Conservation (phyloP, 257 asterid genomes). For the Eustoma russellianum region DNA sequence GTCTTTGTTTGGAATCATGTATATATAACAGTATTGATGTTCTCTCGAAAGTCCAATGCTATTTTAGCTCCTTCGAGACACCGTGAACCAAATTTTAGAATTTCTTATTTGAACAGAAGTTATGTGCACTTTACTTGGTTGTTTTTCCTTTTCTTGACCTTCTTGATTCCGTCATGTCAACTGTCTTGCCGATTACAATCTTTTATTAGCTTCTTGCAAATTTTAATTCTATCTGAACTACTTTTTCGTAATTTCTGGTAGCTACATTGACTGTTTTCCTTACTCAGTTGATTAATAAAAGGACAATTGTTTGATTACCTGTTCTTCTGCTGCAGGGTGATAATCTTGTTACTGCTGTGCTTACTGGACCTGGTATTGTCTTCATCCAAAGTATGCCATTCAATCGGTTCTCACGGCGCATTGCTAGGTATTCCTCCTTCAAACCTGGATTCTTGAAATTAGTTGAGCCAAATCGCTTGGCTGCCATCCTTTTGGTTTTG, state of each 20-base stretch:
- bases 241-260: background rate
- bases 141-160: too few species aligned
- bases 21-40: too few species aligned
- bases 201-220: too few species aligned
- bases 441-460: background rate
- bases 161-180: too few species aligned
- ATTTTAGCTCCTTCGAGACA: too few species aligned
- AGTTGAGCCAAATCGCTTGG: background rate
- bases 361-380: constrained; percentile 96
- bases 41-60: too few species aligned
- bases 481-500: background rate
- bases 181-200: too few species aligned
- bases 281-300: constrained; percentile 1
- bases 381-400: constrained; percentile 98
- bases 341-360: constrained; percentile 75
- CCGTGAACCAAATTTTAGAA: too few species aligned
- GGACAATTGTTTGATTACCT: background rate
- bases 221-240: background rate
- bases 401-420: constrained; percentile 92
- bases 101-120: too few species aligned
- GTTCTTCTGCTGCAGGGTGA: constrained; percentile 55
- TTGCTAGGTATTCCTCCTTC: constrained; percentile 57
- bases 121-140: too few species aligned
- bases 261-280: background rate
- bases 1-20: too few species aligned